Base-by-base conservation (phyloP, 139 green algal species). In the Pseudopediastrum boryanum region DNA sequence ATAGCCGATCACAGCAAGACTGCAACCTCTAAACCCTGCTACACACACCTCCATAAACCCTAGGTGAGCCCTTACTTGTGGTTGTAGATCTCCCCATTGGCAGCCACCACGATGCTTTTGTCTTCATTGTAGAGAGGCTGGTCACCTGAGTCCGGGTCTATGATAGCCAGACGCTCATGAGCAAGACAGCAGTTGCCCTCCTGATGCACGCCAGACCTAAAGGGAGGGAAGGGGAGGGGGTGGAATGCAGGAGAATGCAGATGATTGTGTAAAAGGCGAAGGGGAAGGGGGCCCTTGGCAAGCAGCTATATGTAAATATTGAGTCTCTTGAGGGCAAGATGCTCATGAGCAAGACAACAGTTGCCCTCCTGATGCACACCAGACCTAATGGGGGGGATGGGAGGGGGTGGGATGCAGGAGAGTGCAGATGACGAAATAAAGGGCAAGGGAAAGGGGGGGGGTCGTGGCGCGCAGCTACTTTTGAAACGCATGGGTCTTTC, bases 11-110 rank as follows among this genome's bases (percentile, higher is more conserved):
- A n/a, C n/a, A n/a, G n/a, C 81, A n/a, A n/a, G n/a, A n/a, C n/a
- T n/a, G n/a, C n/a, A n/a, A n/a, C n/a, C n/a, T n/a, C n/a, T n/a
- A n/a, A n/a, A n/a, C n/a, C n/a, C n/a, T n/a, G n/a, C n/a, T n/a
- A n/a, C n/a, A n/a, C n/a, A n/a, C n/a, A n/a, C n/a, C n/a, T n/a
- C n/a, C n/a, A n/a, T n/a, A n/a, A n/a, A n/a, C n/a, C n/a, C n/a
- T n/a, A n/a, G n/a, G n/a, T n/a, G n/a, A n/a, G n/a, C n/a, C n/a
- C n/a, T n/a, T n/a, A n/a, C n/a, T 89, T 83, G 79, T 95, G 87
- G 89, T 97, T 97, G 88, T 97, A 97, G 58, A 97, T 95, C 75
- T 97, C 76, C 35, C 92, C 92, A 78, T 97, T 97, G 39, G 95
- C 92, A 38, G 89, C 85, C 31, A 89, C 89, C 16, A 82, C 59